phyloP scores from a whole-genome alignment of 2,329 filamentous ascomycete genomes.

The Botryosphaeria agaves region DNA sequence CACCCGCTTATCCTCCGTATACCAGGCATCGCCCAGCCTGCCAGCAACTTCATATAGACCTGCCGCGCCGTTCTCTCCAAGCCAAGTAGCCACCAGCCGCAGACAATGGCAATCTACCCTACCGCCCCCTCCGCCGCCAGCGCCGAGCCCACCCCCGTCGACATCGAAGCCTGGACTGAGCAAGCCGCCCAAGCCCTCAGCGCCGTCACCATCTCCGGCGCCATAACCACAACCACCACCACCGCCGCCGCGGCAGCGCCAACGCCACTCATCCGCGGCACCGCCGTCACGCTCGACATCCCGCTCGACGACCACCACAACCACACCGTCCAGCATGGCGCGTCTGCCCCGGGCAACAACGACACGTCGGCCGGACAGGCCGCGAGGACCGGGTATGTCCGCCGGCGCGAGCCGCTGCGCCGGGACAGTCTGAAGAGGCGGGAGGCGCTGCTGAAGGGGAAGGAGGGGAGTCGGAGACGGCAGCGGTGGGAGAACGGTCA shows the following conservation, averaged over 20 bases:
- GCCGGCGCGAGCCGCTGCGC: constrained; percentile 36
- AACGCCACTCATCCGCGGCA: constrained; percentile 26
- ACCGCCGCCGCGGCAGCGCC: too few species aligned
- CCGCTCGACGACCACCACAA: constrained; percentile 46
- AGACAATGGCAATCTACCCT: constrained; percentile 16
- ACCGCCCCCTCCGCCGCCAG: constrained; percentile 6
- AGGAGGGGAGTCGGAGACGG: constrained; percentile 72
- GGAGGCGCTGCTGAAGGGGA: constrained; percentile 69
- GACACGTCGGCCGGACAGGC: constrained; percentile 15
- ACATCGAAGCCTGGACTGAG: constrained; percentile 31
- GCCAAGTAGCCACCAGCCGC: too few species aligned
- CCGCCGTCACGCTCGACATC: constrained; percentile 51
- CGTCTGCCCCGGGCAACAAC: too few species aligned
- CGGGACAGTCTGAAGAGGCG: constrained; percentile 48
- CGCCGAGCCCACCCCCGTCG: constrained; percentile 12
- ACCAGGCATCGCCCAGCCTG: too few species aligned
- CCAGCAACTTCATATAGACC: too few species aligned
- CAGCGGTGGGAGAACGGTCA: constrained; percentile 91
- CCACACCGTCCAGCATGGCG: constrained; percentile 9
- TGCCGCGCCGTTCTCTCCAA: too few species aligned
- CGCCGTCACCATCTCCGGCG: constrained; percentile 19
- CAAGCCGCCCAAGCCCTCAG: constrained; percentile 25
- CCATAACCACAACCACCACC: constrained; percentile 8
- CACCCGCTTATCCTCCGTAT: too few species aligned
- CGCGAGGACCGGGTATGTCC: constrained; percentile 27